Evolutionary conservation across 2,329 filamentous ascomycete genomes (phyloP).

Genomic region (Penicillium sumatraense): DNA sequence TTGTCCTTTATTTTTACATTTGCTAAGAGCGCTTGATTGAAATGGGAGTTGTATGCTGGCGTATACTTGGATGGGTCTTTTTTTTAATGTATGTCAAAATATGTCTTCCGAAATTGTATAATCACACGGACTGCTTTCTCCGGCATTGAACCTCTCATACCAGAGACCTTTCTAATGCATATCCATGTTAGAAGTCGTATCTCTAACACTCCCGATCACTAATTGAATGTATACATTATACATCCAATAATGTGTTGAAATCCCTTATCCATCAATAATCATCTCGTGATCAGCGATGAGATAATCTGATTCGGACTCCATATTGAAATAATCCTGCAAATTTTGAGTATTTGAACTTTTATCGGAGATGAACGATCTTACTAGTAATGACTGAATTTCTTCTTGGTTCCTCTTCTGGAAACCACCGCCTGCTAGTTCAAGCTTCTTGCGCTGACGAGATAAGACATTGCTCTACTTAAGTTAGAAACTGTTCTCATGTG

Average conservation of each 20-base stretch:
- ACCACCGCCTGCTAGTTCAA: not conserved
- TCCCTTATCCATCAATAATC: not conserved
- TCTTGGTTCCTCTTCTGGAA: not conserved
- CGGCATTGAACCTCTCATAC: too few relatives aligned
- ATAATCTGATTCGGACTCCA: not conserved
- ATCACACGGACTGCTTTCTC: not conserved
- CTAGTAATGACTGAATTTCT: not conserved
- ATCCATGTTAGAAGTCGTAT: too few relatives aligned
- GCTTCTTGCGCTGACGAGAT: slow-evolving; percentile 4
- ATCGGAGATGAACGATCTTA: not conserved
- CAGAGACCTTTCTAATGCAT: too few relatives aligned
- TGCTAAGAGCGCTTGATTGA: too few relatives aligned
- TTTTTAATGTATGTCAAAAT: not conserved
- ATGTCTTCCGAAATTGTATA: not conserved
- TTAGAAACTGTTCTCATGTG: not conserved
- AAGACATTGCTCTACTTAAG: slow-evolving; percentile 2
- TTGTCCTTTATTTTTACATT: too few relatives aligned
- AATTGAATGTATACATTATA: too few relatives aligned
- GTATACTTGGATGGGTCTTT: not conserved
- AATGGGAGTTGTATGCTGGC: not conserved
- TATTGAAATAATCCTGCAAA: not conserved
- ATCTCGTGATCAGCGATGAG: not conserved
- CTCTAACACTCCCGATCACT: too few relatives aligned
- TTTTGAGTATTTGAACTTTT: not conserved
- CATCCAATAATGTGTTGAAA: not conserved